A percentile compares a stretch with the other conserved stretches of the same genome.
phyloP scores from a whole-genome alignment of 139 green algal species.

The Deuterostichococcus epilithicus region DNA sequence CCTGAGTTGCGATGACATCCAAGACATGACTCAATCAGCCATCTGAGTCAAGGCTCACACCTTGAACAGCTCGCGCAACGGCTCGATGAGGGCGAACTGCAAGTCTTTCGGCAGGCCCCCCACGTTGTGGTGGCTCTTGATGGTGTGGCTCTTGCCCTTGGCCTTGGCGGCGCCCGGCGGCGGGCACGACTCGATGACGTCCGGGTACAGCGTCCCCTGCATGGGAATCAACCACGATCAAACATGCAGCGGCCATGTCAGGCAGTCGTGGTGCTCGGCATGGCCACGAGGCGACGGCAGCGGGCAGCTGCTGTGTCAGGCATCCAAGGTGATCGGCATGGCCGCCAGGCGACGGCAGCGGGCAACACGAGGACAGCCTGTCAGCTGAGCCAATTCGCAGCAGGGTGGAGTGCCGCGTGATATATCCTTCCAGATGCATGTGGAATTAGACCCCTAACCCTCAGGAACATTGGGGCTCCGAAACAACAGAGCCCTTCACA shows the following conservation, averaged over 20 bases:
- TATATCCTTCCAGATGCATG: too few species aligned
- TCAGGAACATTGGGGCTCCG: too few species aligned
- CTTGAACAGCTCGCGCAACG: constrained; percentile 98
- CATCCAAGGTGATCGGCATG: too few species aligned
- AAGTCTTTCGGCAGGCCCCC: constrained; percentile 96
- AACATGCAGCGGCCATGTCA: neutral
- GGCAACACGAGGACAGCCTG: too few species aligned
- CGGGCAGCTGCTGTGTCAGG: too few species aligned
- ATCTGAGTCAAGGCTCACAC: constrained; percentile 31
- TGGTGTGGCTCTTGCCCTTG: constrained; percentile 99
- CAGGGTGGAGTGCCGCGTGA: too few species aligned
- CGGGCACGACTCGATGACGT: constrained; percentile 98
- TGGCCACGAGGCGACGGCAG: too few species aligned
- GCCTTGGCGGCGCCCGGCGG: constrained; percentile 91
- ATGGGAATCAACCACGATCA: neutral
- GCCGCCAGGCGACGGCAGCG: too few species aligned
- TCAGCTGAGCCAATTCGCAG: too few species aligned
- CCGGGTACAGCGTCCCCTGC: constrained; percentile 96
- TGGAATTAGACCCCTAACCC: too few species aligned
- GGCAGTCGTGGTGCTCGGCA: neutral
- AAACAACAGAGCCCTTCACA: too few species aligned
- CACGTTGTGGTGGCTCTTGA: constrained; percentile 99
- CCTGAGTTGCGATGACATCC: neutral
- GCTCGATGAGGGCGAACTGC: constrained; percentile 95
- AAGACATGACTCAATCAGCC: neutral